These are phyloP conservation scores for Teratosphaeria zuluensis DNA, from an alignment of 2,329 filamentous ascomycete species.

Conservation along the genomic window DNA sequence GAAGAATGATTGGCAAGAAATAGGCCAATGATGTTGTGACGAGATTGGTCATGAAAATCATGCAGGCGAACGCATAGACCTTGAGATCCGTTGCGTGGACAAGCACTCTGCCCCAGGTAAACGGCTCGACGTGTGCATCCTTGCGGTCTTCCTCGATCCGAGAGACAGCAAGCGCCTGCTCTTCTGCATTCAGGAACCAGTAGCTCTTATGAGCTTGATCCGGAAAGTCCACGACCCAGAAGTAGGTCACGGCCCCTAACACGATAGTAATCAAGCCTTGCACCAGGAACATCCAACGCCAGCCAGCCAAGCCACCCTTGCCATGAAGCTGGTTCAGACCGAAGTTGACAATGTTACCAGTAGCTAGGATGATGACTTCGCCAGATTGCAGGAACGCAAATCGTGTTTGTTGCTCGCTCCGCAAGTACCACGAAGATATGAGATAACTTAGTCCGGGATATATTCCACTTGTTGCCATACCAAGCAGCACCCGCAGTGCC, in stretches of 20 bases:
- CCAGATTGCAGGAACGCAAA: constrained; percentile 57
- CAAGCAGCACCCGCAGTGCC: constrained; percentile 53
- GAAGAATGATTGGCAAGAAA: constrained; percentile 46
- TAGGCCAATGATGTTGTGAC: constrained; percentile 57
- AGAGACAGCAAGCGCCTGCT: constrained; percentile 46
- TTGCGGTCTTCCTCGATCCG: constrained; percentile 53
- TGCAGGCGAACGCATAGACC: constrained; percentile 53
- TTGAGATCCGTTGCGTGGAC: constrained; percentile 50
- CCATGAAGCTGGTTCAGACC: constrained; percentile 57
- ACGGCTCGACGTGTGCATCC: constrained; percentile 48
- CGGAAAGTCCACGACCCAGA: constrained; percentile 64
- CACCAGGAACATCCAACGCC: constrained; percentile 62
- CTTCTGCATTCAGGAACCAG: constrained; percentile 47
- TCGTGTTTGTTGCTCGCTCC: constrained; percentile 55
- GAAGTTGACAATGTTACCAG: constrained; percentile 58
- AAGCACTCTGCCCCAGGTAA: constrained; percentile 47
- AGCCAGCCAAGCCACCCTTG: constrained; percentile 46
- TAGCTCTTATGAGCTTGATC: constrained; percentile 50
- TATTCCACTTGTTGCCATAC: constrained; percentile 50
- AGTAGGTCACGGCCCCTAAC: constrained; percentile 52
- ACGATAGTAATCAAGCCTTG: constrained; percentile 52
- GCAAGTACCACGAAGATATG: constrained; percentile 50
- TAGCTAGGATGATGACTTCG: constrained; percentile 56
- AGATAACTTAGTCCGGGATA: constrained; percentile 45
- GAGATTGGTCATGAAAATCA: constrained; percentile 59